These are phyloP conservation scores for Pontederia paniculata DNA, from an alignment of 176 grass and related monocot species.

Conservation along the genomic window DNA sequence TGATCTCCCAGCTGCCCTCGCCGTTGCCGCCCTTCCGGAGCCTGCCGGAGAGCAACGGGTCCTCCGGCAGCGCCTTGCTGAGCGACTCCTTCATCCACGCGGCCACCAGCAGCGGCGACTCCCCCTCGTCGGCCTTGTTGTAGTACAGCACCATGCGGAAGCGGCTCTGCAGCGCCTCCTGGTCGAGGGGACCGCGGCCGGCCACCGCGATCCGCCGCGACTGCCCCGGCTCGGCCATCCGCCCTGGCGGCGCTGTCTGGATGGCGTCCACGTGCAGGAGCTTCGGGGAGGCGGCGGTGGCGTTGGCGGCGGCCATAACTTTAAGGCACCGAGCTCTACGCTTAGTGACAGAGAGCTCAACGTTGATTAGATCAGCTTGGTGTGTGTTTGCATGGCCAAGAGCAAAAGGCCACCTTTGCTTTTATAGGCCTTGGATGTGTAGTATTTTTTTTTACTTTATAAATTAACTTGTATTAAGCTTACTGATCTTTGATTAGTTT, in stretches of 20 bases:
- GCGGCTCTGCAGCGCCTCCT: slow-evolving; percentile 31
- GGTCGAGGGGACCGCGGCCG: slow-evolving; percentile 9
- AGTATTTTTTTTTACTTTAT: no score
- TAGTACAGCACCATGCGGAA: slow-evolving; percentile 61
- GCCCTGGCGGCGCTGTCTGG: slow-evolving; percentile 44
- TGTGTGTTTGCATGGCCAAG: no score
- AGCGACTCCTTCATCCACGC: slow-evolving; percentile 61
- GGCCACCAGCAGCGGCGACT: slow-evolving; percentile 27
- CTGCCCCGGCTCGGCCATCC: slow-evolving; percentile 4
- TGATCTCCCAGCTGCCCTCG: slow-evolving; percentile 66
- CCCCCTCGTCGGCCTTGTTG: slow-evolving; percentile 19
- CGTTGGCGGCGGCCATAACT: neutral
- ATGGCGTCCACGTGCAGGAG: slow-evolving; percentile 52
- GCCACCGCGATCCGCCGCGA: slow-evolving; percentile 30
- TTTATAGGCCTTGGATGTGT: no score
- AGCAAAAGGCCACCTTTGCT: no score
- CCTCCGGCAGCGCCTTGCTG: slow-evolving; percentile 33
- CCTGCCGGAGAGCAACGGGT: slow-evolving; percentile 56
- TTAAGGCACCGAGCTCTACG: no score
- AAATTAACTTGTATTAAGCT: no score
- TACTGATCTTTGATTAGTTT: no score
- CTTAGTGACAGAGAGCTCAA: no score
- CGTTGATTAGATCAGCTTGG: no score
- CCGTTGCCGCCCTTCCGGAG: slow-evolving; percentile 35
- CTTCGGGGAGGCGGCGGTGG: slow-evolving; percentile 1